Conservation (phyloP, 2,329 filamentous ascomycete species). For the Phialophora chinensis region DNA sequence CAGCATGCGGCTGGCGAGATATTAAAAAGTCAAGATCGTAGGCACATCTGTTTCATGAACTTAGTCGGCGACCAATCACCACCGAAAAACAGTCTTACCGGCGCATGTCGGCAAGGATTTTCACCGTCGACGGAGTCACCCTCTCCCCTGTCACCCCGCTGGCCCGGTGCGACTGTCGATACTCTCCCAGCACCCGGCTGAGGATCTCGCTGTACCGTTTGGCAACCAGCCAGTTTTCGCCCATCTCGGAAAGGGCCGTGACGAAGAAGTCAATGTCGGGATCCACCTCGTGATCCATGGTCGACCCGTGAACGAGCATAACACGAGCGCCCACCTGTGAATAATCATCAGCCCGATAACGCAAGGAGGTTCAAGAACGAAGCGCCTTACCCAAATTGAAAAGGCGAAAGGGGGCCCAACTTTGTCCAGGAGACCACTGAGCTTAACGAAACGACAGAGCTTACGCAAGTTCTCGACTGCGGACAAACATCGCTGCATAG, state of each 20-base stretch:
- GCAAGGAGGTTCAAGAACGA: not conserved
- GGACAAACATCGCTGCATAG: constrained; percentile 78
- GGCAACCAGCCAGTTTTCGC: constrained; percentile 83
- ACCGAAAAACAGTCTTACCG: constrained; percentile 69
- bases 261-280: constrained; percentile 82
- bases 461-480: constrained; percentile 84
- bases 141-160: constrained; percentile 68
- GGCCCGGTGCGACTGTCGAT: constrained; percentile 74
- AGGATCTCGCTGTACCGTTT: constrained; percentile 80
- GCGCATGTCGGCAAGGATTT: constrained; percentile 89
- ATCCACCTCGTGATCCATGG: constrained; percentile 81
- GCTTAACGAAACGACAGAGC: constrained; percentile 77
- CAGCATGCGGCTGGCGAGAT: constrained; percentile 70
- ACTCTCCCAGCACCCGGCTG: constrained; percentile 83
- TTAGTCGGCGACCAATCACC: constrained; percentile 28
- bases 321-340: constrained; percentile 72
- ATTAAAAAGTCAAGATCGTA: constrained; percentile 85
- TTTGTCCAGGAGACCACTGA: constrained; percentile 75
- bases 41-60: constrained; percentile 36
- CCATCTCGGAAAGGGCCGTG: constrained; percentile 79
- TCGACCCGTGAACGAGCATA: constrained; percentile 86
- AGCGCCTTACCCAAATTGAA: constrained; percentile 71
- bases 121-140: constrained; percentile 80
- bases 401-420: constrained; percentile 91
- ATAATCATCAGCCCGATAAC: not conserved